phyloP scores from a whole-genome alignment of 352 stramenopile genomes.

The Phytophthora hybrid region DNA sequence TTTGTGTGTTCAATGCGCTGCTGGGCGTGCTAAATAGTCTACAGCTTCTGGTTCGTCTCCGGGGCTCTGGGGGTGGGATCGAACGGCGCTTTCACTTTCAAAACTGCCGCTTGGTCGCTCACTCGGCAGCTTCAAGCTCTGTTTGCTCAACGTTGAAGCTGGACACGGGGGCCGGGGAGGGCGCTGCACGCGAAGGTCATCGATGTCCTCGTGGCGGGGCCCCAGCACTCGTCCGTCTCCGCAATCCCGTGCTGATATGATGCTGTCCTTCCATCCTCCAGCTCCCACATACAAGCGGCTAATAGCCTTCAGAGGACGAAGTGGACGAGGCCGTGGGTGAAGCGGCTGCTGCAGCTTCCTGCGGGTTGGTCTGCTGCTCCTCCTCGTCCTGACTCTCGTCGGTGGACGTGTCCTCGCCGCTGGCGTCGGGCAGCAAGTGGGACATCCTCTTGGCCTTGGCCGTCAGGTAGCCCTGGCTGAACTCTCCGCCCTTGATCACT shows the following conservation, averaged over 20 bases:
- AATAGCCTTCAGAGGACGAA: conserved; percentile 42
- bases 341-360: conserved; percentile 35
- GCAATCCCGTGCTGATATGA: conserved; percentile 25
- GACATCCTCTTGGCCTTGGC: conserved; percentile 87
- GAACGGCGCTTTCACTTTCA: conserved; percentile 5
- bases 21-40: conserved; percentile 58
- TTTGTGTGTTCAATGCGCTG: conserved; percentile 40
- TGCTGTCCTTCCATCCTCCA: conserved; percentile 31
- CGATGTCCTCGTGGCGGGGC: conserved; percentile 34
- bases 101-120: conserved; percentile 29
- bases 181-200: conserved; percentile 37
- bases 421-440: conserved; percentile 64
- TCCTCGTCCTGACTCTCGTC: conserved; percentile 78
- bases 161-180: conserved; percentile 8
- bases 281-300: conserved; percentile 19
- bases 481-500: conserved; percentile 92
- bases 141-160: conserved; percentile 39
- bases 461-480: conserved; percentile 95
- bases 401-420: conserved; percentile 48
- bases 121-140: conserved; percentile 14
- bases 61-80: neutral
- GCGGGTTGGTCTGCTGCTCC: conserved; percentile 42
- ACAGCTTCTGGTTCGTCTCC: conserved; percentile 42
- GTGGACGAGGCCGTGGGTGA: conserved; percentile 48
- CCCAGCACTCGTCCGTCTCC: conserved; percentile 5